Conservation (phyloP, 495 filamentous ascomycete genomes). For the Lophiostoma macrostomum region DNA sequence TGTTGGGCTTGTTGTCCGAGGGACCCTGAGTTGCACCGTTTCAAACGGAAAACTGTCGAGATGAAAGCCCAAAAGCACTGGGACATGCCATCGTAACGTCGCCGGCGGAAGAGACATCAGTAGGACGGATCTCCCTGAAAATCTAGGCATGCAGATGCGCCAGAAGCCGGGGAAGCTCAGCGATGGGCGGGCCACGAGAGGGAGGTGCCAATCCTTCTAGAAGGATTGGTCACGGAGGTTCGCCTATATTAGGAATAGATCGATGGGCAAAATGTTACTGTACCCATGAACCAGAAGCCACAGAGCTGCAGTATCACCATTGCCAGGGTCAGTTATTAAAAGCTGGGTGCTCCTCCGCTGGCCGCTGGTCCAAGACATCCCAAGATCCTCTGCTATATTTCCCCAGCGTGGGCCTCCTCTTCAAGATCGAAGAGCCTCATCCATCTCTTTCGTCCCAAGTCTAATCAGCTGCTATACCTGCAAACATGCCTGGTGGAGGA, state of each 20-base stretch:
- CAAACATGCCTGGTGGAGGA: conserved; percentile 36
- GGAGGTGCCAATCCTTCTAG: conserved; percentile 21
- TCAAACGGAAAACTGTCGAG: too few relatives aligned
- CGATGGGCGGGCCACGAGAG: background rate
- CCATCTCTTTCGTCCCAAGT: conserved; percentile 5
- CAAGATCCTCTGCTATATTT: conserved; percentile 15
- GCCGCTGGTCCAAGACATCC: conserved; percentile 12
- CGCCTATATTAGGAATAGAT: conserved; percentile 15
- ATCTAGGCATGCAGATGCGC: background rate
- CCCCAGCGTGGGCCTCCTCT: conserved; percentile 10
- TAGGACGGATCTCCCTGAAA: background rate
- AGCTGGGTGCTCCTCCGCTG: conserved; percentile 11
- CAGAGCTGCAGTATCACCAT: conserved; percentile 32
- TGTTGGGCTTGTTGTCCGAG: conserved; percentile 13
- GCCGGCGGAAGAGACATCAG: background rate
- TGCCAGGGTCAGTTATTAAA: conserved; percentile 23
- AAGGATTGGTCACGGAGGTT: conserved; percentile 28
- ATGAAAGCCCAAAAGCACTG: too few relatives aligned
- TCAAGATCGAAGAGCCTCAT: conserved; percentile 13
- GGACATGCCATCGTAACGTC: background rate
- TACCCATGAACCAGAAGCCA: conserved; percentile 29
- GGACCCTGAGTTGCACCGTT: background rate
- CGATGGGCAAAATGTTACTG: conserved; percentile 27
- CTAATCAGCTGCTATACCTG: conserved; percentile 3
- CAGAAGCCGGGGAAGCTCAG: conserved; percentile 8